Conservation (phyloP, 371 early-diverging fungal species). For the Mortierella sp. region DNA sequence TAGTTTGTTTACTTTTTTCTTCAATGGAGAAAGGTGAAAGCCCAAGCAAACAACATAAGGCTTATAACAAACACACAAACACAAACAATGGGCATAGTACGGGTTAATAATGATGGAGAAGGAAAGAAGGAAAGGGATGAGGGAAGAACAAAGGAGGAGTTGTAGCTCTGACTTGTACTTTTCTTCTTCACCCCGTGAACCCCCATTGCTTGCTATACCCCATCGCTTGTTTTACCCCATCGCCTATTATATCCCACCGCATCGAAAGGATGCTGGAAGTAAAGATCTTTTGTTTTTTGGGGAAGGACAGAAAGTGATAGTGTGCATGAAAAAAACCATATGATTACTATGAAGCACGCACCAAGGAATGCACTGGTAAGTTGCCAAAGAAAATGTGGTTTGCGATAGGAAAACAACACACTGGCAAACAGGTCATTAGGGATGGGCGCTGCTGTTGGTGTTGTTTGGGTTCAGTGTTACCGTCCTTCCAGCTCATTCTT, state of each 20-base stretch:
- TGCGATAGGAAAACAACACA: too few relatives aligned
- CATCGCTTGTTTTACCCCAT: neutral
- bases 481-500: too few relatives aligned
- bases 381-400: too few relatives aligned
- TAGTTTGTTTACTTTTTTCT: neutral
- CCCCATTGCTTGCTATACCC: too few relatives aligned
- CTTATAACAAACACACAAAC: slow-evolving; percentile 2
- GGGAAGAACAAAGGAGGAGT: neutral
- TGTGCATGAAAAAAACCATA: neutral
- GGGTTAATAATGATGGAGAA: too few relatives aligned
- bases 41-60: neutral
- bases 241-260: neutral
- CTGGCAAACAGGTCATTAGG: too few relatives aligned
- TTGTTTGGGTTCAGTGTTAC: too few relatives aligned
- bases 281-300: neutral
- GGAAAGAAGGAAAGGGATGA: neutral
- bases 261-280: neutral
- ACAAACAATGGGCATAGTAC: neutral
- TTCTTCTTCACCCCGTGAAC: neutral
- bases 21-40: neutral
- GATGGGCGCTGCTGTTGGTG: too few relatives aligned
- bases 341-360: too few relatives aligned
- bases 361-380: too few relatives aligned
- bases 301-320: too few relatives aligned
- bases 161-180: neutral